phyloP scores from a whole-genome alignment of 768 basidiomycete species.

The Kwoniella europaea region DNA sequence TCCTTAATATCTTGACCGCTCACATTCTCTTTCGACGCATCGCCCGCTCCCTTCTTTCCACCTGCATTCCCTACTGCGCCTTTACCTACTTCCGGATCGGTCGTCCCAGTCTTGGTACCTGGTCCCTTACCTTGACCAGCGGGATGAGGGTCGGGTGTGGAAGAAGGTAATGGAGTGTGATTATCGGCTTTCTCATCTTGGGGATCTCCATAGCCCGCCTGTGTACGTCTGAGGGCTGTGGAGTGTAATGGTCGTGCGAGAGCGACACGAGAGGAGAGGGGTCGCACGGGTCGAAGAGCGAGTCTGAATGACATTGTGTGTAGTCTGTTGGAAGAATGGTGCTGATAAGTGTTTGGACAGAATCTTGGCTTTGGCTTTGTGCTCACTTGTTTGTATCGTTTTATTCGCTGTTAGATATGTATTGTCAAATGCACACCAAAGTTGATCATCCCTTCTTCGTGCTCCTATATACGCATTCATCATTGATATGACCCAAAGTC shows the following conservation, averaged over 20 bases:
- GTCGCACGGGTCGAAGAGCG: slow-evolving; percentile 19
- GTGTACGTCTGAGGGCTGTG: slow-evolving; percentile 25
- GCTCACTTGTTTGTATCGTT: too few relatives aligned
- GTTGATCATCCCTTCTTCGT: neutral
- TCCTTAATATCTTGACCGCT: slow-evolving; percentile 42
- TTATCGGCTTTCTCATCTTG: slow-evolving; percentile 44
- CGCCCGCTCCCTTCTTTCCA: slow-evolving; percentile 28
- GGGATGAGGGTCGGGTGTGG: slow-evolving; percentile 37
- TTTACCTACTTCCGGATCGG: slow-evolving; percentile 35
- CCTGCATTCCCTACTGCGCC: slow-evolving; percentile 26
- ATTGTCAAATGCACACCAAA: too few relatives aligned
- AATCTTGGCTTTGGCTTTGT: too few relatives aligned
- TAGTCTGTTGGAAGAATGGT: neutral
- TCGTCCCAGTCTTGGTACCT: slow-evolving; percentile 32
- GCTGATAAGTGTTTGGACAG: neutral
- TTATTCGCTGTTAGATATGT: too few relatives aligned
- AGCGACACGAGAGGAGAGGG: neutral
- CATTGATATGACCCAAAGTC: neutral
- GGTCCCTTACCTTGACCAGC: slow-evolving; percentile 35
- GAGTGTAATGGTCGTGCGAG: slow-evolving; percentile 22
- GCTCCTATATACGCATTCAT: neutral
- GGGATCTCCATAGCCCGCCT: slow-evolving; percentile 52
- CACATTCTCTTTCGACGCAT: slow-evolving; percentile 17
- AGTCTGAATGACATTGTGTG: slow-evolving; percentile 25
- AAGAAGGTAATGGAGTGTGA: slow-evolving; percentile 37